Evolutionary conservation across 257 asterid genomes (phyloP).

Genomic region (Sherardia arvensis): DNA sequence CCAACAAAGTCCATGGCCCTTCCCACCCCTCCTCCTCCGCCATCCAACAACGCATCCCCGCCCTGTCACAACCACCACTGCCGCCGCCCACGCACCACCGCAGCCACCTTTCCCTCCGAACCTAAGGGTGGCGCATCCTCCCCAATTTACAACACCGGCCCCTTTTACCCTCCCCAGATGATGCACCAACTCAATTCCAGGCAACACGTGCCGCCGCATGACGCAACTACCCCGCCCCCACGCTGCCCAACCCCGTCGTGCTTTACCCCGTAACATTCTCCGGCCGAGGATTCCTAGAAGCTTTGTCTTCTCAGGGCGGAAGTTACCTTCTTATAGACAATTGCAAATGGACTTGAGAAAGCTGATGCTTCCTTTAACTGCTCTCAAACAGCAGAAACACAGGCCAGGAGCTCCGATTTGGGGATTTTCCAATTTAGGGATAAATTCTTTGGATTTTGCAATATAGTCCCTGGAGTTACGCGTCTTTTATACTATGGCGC

Average conservation of each 20-base stretch:
- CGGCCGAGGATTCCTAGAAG: constrained; percentile 57
- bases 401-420: no score
- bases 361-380: no score
- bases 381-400: no score
- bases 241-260: constrained; percentile 26
- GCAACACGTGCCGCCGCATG: constrained; percentile 5
- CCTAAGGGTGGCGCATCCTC: constrained; percentile 9
- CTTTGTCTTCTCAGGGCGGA: no score
- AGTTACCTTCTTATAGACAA: no score
- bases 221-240: constrained; percentile 11
- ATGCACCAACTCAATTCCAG: constrained; percentile 7
- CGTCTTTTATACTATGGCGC: no score
- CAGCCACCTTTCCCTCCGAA: constrained; percentile 18
- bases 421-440: no score
- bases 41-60: no score
- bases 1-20: constrained; percentile 35
- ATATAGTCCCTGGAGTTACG: no score
- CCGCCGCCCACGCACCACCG: constrained; percentile 17
- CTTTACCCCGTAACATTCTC: constrained; percentile 59
- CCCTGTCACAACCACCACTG: constrained; percentile 12
- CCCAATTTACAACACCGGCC: background rate
- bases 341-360: no score
- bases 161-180: constrained; percentile 6
- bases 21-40: constrained; percentile 57
- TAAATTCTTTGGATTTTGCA: no score